Evolutionary conservation across 352 stramenopile species (phyloP).

Genomic region (Globisporangium lucens): DNA sequence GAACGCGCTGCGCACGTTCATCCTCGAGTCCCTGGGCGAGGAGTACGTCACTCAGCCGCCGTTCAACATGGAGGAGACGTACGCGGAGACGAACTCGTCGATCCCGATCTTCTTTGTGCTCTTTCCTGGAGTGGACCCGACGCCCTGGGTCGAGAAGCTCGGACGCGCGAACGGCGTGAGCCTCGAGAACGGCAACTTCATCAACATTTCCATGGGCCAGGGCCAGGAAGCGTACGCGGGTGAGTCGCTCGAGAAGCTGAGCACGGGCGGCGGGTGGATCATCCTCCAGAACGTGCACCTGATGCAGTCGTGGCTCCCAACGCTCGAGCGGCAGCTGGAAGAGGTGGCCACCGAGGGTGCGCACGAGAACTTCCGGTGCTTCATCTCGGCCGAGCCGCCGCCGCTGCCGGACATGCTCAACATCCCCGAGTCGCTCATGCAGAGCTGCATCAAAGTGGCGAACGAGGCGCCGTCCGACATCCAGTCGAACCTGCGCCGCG

Average conservation of each 20-base stretch:
- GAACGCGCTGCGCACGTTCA: conserved; percentile 90
- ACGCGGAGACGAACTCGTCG: conserved; percentile 87
- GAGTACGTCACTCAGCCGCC: conserved; percentile 90
- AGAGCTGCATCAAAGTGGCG: conserved; percentile 94
- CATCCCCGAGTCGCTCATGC: conserved; percentile 95
- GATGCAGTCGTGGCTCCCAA: conserved; percentile 95
- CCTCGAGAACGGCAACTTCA: conserved; percentile 93
- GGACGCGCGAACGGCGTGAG: conserved; percentile 86
- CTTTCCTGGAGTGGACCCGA: conserved; percentile 94
- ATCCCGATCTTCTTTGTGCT: conserved; percentile 96
- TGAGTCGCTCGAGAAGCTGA: conserved; percentile 88
- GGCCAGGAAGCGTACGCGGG: conserved; percentile 93
- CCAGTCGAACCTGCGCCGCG: conserved; percentile 92
- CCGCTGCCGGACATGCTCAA: conserved; percentile 93
- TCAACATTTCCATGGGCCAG: conserved; percentile 94
- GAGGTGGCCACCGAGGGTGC: conserved; percentile 84
- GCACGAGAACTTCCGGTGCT: conserved; percentile 94
- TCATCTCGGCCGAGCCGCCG: conserved; percentile 94
- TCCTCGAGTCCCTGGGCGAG: conserved; percentile 85
- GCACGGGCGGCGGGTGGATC: conserved; percentile 92
- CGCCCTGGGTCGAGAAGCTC: conserved; percentile 93
- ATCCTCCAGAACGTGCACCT: conserved; percentile 96
- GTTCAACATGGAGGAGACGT: conserved; percentile 92
- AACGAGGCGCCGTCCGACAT: conserved; percentile 96
- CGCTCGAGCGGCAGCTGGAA: conserved; percentile 92